phyloP scores from a whole-genome alignment of 2,329 filamentous ascomycete species.

The Phyllosticta citriasiana region DNA sequence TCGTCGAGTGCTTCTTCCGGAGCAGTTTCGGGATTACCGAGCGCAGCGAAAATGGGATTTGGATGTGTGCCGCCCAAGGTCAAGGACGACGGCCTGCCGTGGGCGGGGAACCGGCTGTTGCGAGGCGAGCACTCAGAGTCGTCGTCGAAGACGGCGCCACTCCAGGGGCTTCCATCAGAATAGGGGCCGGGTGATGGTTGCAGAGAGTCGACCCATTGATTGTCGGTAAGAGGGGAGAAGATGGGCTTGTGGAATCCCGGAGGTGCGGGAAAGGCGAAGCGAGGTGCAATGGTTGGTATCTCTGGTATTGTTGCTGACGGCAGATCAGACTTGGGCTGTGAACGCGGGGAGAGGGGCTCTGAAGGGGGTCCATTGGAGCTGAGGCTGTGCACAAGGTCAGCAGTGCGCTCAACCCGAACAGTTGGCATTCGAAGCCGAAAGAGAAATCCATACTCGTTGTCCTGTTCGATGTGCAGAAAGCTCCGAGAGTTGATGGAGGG shows the following conservation, averaged over 20 bases:
- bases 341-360: background rate
- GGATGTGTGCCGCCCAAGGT: background rate
- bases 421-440: background rate
- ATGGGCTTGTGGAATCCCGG: background rate
- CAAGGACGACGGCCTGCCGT: background rate
- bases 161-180: background rate
- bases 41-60: background rate
- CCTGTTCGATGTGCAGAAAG: background rate
- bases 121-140: background rate
- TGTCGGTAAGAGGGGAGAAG: background rate
- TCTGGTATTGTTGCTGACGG: background rate
- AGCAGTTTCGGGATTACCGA: background rate
- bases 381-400: background rate
- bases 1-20: background rate
- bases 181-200: background rate
- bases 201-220: background rate
- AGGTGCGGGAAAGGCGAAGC: background rate
- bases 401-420: background rate
- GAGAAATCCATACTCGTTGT: background rate
- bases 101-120: background rate
- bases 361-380: background rate
- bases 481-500: background rate
- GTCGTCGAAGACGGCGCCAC: background rate
- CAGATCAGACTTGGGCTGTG: background rate
- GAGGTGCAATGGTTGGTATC: background rate